Conservation (phyloP, 2,329 filamentous ascomycete species). For the Macrophomina phaseolina region DNA sequence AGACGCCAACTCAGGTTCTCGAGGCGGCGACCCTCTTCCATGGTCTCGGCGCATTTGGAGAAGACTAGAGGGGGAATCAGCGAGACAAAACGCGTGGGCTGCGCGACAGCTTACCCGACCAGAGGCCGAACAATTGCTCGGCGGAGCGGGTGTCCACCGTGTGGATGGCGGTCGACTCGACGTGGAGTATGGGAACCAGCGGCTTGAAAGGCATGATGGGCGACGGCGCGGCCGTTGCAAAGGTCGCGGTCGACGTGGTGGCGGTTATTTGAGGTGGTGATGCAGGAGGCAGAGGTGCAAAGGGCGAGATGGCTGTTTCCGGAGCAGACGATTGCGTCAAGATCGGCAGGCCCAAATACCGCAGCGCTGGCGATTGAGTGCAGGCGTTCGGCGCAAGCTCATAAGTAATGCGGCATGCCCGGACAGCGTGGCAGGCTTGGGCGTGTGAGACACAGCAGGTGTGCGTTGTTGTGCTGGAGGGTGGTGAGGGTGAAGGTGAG, state of each 20-base stretch:
- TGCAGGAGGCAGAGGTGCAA: constrained; percentile 16
- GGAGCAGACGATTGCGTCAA: constrained; percentile 33
- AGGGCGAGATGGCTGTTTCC: constrained; percentile 31
- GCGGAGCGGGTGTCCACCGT: constrained; percentile 93
- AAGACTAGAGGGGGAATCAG: constrained; percentile 68
- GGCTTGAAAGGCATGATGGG: constrained; percentile 79
- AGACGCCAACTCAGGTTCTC: constrained; percentile 96
- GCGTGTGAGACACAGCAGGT: constrained; percentile 27
- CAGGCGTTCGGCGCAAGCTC: constrained; percentile 22
- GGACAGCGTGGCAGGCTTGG: constrained; percentile 27
- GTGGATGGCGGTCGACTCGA: constrained; percentile 90
- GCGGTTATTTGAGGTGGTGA: constrained; percentile 24
- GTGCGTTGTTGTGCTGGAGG: constrained; percentile 23
- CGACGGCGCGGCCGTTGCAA: constrained; percentile 16
- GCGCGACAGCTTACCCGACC: constrained; percentile 74
- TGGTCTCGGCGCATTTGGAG: constrained; percentile 89
- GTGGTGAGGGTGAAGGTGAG: constrained; percentile 22
- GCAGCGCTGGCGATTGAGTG: constrained; percentile 23
- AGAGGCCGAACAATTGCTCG: constrained; percentile 94
- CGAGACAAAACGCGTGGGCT: constrained; percentile 24
- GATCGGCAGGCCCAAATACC: constrained; percentile 33
- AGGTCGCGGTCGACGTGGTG: constrained; percentile 31
- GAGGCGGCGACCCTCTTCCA: constrained; percentile 88
- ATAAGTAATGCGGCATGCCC: constrained; percentile 26
- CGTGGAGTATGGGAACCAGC: constrained; percentile 84